Evolutionary conservation across 805 yeast genomes (phyloP).

Genomic region (Starmera quercuum): DNA sequence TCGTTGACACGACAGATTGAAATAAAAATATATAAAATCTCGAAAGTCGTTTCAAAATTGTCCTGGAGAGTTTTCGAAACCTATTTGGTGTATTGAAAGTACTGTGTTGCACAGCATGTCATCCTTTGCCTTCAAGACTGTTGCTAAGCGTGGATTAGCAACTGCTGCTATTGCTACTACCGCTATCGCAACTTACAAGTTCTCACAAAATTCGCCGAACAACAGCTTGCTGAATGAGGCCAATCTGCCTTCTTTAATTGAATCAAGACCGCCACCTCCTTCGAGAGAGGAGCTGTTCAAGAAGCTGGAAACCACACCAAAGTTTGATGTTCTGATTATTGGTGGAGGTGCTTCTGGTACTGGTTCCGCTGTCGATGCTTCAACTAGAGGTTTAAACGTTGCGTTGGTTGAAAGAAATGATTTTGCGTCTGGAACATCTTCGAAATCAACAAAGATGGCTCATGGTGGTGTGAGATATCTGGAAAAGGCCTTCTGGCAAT

Average conservation of each 20-base stretch:
- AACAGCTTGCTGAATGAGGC: conserved; percentile 11
- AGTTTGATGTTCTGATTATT: conserved; percentile 75
- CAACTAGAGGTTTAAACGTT: conserved; percentile 83
- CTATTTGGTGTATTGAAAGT: too few species aligned
- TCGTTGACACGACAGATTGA: too few species aligned
- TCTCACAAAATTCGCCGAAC: conserved; percentile 1
- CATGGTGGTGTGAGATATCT: conserved; percentile 96
- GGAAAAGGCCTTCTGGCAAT: conserved; percentile 90
- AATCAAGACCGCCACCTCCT: conserved; percentile 43
- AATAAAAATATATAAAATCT: too few species aligned
- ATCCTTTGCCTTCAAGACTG: conserved; percentile 2
- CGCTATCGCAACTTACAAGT: conserved; percentile 10
- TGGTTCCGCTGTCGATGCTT: conserved; percentile 89
- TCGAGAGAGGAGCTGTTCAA: conserved; percentile 44
- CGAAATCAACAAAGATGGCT: conserved; percentile 92
- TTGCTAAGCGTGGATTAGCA: conserved; percentile 2
- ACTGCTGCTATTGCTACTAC: conserved; percentile 10
- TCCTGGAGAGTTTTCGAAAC: too few species aligned
- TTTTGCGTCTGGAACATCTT: conserved; percentile 88
- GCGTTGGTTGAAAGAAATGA: conserved; percentile 82
- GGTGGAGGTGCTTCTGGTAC: conserved; percentile 98
- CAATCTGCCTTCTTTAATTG: conserved; percentile 29
- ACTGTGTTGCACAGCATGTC: not conserved
- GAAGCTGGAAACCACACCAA: conserved; percentile 38
- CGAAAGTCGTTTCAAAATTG: too few species aligned